phyloP scores from a whole-genome alignment of 257 asterid species.

The Nyctanthes arbortristis region DNA sequence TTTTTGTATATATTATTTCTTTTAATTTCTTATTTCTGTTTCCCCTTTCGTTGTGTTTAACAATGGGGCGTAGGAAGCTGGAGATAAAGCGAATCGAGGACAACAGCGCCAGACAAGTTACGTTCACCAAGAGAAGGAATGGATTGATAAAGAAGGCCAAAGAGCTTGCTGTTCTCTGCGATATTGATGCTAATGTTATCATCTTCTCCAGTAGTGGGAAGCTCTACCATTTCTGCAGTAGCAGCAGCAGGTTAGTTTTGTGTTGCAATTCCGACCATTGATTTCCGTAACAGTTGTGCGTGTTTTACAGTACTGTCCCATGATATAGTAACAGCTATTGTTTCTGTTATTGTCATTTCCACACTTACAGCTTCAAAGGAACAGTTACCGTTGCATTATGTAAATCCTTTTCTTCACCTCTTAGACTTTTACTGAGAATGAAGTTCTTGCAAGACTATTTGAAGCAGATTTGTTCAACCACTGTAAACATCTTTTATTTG shows the following conservation, averaged over 20 bases:
- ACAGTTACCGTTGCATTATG: neutral
- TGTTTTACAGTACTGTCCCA: too few relatives aligned
- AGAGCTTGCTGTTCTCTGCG: conserved; percentile 30
- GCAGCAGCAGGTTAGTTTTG: conserved; percentile 5
- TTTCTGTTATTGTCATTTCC: neutral
- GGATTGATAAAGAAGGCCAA: conserved; percentile 31
- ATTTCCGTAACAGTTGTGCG: too few relatives aligned
- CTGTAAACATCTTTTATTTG: too few relatives aligned
- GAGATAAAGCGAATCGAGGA: conserved; percentile 25
- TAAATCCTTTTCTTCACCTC: too few relatives aligned
- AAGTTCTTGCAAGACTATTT: too few relatives aligned
- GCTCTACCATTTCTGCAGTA: conserved; percentile 22
- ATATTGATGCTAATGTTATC: conserved; percentile 24
- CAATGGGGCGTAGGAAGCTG: conserved; percentile 29
- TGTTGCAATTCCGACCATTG: neutral
- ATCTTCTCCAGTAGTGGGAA: conserved; percentile 25
- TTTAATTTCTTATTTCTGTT: neutral
- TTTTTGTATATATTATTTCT: too few relatives aligned
- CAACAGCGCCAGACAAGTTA: conserved; percentile 25
- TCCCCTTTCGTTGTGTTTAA: neutral
- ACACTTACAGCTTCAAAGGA: neutral
- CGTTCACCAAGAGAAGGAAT: conserved; percentile 28
- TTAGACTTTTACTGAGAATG: too few relatives aligned
- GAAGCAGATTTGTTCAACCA: too few relatives aligned
- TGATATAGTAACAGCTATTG: neutral